Base-by-base conservation (phyloP, 176 grass and related monocot genomes). In the Musa schizocarpa region DNA sequence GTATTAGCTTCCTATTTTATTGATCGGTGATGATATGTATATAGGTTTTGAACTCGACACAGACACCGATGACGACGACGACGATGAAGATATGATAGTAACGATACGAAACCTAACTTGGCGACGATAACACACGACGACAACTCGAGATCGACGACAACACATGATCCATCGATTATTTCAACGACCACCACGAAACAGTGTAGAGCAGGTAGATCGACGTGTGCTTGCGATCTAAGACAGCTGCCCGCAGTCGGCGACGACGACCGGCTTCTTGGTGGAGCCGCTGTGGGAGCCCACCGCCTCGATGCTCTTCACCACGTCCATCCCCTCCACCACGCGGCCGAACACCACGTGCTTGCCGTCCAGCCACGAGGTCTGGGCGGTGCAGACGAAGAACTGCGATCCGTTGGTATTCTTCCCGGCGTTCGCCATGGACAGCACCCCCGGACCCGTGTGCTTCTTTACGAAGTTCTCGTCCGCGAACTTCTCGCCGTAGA, bases 401-500 rank as follows among this genome's bases (percentile, higher is more conserved):
- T 74, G 72, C 11, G 72, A 74, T 2, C 72, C 72, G 20, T 55
- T 74, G 21, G 72, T 74, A 53, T 74, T 74, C 21, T 52, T 10
- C 22, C 72, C 72, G 23, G 72, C 52, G 52, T 74, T 74, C 22
- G 72, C 72, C 72, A 74, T 74, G 13, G 72, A 74, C 12, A 74
- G 72, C 52, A 74, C 53, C 11, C 72, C 72, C 22, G 22, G 3
- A 7, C 72, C 53, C 4, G 23, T 29, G 53, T 74, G 72, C 52
- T 55, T 74, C 72, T 74, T 74, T 11, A 19, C 21, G 72, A 74
- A 74, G 72, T 74, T 74, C 72, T 74, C 72, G 72, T 74, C 72
- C 11, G 72, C 20, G 72, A 74, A 74, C 20, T 55, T 74, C 13
- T 55, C 72, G 50, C 72, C 72, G 72, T 74, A 74, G 53, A 74